Percentiles rank a stretch among this genome's conserved stretches.
phyloP scores from a whole-genome alignment of 306 rosid species.

The Chamaecrista fasciculata region DNA sequence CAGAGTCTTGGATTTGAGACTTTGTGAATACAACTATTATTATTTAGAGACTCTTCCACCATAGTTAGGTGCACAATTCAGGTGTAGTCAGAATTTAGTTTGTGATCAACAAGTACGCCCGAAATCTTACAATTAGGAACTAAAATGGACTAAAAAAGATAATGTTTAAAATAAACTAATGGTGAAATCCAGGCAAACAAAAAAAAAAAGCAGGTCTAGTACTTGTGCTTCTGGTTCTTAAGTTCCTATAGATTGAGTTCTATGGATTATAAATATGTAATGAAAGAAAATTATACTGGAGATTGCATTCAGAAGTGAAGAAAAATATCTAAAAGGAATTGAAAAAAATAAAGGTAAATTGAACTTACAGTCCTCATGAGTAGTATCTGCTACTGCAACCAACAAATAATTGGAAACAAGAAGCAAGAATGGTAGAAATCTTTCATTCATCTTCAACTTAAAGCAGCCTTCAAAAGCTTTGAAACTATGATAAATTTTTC shows the following conservation, averaged over 20 bases:
- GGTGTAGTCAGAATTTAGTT: no score
- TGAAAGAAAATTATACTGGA: constrained; percentile 15
- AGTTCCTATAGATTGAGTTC: neutral
- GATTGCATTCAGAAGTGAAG: neutral
- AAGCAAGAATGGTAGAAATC: constrained; percentile 18
- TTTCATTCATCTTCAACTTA: constrained; percentile 27
- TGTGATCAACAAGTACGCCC: no score
- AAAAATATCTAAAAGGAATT: constrained; percentile 4
- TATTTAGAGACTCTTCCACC: no score
- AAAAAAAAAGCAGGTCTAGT: constrained; percentile 1
- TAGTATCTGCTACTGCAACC: constrained; percentile 25
- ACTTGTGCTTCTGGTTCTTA: constrained; percentile 21
- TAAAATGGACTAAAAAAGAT: no score
- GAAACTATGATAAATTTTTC: constrained; percentile 8
- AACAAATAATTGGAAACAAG: constrained; percentile 22
- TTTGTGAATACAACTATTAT: no score
- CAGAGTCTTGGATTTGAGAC: no score
- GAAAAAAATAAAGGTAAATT: constrained; percentile 7
- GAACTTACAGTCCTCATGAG: constrained; percentile 37
- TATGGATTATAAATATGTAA: neutral
- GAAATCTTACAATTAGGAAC: no score
- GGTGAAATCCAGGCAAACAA: no score
- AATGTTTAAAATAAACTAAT: no score
- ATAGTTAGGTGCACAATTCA: no score
- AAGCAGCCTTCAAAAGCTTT: constrained; percentile 8